Evolutionary conservation across 352 stramenopile genomes (phyloP).

Genomic region (Stramenopiles sp.): DNA sequence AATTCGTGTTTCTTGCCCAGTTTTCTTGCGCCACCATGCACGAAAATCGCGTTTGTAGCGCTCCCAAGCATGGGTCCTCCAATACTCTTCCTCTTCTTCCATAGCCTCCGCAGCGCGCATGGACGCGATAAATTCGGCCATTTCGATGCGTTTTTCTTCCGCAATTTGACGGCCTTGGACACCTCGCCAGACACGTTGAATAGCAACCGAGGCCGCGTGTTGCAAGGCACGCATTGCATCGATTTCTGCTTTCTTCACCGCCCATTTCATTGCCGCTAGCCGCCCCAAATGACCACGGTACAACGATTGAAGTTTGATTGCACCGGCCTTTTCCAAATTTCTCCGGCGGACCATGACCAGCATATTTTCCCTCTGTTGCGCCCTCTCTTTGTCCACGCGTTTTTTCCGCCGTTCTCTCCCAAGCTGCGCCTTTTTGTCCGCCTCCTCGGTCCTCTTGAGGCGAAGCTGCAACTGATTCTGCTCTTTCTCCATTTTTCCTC

Average conservation of each 20-base stretch:
- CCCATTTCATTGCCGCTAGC: conserved; percentile 52
- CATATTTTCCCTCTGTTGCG: neutral
- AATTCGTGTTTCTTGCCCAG: neutral
- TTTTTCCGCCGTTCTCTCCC: neutral
- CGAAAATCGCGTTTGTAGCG: conserved; percentile 15
- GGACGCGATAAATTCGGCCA: conserved; percentile 73
- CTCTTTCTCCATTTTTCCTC: neutral
- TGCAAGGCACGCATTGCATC: conserved; percentile 51
- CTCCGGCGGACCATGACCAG: conserved; percentile 12
- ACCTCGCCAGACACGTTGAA: conserved; percentile 58
- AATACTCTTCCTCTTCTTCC: conserved; percentile 54
- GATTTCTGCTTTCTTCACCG: conserved; percentile 50
- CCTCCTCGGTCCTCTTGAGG: neutral
- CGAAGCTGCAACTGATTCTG: neutral
- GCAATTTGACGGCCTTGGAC: conserved; percentile 44
- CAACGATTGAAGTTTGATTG: conserved; percentile 39
- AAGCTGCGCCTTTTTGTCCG: neutral
- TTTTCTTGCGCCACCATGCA: neutral
- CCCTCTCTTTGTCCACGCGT: neutral
- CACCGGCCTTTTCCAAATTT: conserved; percentile 8
- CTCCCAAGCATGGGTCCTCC: conserved; percentile 25
- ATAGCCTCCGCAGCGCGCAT: conserved; percentile 64
- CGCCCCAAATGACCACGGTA: conserved; percentile 51
- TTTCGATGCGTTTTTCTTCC: conserved; percentile 53
- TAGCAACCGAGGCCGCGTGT: conserved; percentile 42